A percentile compares a stretch with the other conserved stretches of the same genome.
Conservation (phyloP, 805 yeast species). For the Torulaspora delbrueckii region DNA sequence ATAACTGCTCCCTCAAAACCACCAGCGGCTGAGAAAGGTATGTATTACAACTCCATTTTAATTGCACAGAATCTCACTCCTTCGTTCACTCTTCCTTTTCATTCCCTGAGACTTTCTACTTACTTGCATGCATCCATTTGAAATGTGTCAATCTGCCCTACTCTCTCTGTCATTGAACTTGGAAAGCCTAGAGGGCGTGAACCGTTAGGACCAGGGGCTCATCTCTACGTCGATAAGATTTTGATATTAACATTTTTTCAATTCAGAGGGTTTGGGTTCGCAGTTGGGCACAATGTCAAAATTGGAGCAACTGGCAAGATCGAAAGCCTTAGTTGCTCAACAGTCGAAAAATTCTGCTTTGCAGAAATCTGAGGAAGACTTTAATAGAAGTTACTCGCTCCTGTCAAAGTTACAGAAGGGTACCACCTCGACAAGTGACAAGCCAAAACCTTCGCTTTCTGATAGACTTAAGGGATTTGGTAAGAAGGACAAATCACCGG, state of each 20-base stretch:
- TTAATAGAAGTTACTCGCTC: conserved; percentile 10
- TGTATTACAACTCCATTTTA: conserved; percentile 32
- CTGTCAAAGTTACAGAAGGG: conserved; percentile 11
- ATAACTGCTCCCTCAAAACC: conserved; percentile 2
- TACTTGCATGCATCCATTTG: conserved; percentile 5
- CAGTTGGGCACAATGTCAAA: conserved; percentile 13
- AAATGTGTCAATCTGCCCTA: conserved; percentile 2
- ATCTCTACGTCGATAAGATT: neutral
- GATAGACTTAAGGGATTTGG: conserved; percentile 5
- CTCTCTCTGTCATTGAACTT: neutral
- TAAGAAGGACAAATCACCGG: neutral
- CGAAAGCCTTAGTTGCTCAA: conserved; percentile 9
- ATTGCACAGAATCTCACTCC: conserved; percentile 21
- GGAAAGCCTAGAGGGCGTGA: conserved; percentile 1
- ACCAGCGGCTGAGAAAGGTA: conserved; percentile 40
- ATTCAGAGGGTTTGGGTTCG: conserved; percentile 10
- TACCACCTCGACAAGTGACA: neutral
- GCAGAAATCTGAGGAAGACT: neutral
- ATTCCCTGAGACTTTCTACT: conserved; percentile 4
- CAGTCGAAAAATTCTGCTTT: neutral
- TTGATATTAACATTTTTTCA: conserved; percentile 11
- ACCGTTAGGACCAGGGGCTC: conserved; percentile 3
- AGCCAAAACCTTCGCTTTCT: conserved; percentile 5
- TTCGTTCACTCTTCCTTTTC: conserved; percentile 2
- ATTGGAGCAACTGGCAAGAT: conserved; percentile 16